A percentile compares a stretch with the other conserved stretches of the same genome.
Conservation (phyloP, 202 grass and related monocot species). For the Saccharum hybrid region DNA sequence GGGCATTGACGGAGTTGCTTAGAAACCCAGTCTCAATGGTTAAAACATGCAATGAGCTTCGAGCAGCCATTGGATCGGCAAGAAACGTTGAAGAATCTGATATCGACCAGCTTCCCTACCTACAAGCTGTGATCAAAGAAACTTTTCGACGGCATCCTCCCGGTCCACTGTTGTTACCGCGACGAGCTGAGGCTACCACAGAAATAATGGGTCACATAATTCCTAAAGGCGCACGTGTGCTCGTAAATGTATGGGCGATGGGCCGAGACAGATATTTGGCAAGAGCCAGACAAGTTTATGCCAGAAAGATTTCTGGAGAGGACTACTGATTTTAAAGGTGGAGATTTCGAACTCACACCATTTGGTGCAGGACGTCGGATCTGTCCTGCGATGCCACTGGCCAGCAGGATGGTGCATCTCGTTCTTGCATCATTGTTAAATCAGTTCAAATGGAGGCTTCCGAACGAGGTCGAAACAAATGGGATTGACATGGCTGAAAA, state of each 20-base stretch:
- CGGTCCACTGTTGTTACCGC: constrained; percentile 50
- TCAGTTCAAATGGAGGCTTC: constrained; percentile 55
- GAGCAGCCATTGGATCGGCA: not conserved
- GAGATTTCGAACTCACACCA: constrained; percentile 40
- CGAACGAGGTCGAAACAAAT: not conserved
- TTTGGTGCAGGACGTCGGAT: constrained; percentile 57
- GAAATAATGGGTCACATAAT: constrained; percentile 30
- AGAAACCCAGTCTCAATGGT: constrained; percentile 40
- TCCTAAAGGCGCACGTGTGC: constrained; percentile 35
- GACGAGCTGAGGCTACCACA: not conserved
- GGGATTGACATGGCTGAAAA: constrained; percentile 58
- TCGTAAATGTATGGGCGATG: constrained; percentile 63
- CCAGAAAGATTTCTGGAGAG: constrained; percentile 54
- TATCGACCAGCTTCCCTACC: constrained; percentile 39
- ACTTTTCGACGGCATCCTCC: constrained; percentile 60
- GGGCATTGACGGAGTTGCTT: constrained; percentile 30
- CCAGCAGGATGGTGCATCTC: constrained; percentile 54
- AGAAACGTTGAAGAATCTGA: constrained; percentile 49
- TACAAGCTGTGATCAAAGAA: constrained; percentile 29
- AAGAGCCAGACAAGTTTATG: constrained; percentile 35
- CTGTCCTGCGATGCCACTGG: constrained; percentile 56
- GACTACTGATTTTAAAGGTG: constrained; percentile 23
- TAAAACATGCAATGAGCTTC: constrained; percentile 40
- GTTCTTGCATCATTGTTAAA: constrained; percentile 47
- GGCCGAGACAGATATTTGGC: constrained; percentile 43